These are phyloP conservation scores for Melocanna baccifera DNA, from an alignment of 176 grass and related monocot genomes.

Conservation along the genomic window DNA sequence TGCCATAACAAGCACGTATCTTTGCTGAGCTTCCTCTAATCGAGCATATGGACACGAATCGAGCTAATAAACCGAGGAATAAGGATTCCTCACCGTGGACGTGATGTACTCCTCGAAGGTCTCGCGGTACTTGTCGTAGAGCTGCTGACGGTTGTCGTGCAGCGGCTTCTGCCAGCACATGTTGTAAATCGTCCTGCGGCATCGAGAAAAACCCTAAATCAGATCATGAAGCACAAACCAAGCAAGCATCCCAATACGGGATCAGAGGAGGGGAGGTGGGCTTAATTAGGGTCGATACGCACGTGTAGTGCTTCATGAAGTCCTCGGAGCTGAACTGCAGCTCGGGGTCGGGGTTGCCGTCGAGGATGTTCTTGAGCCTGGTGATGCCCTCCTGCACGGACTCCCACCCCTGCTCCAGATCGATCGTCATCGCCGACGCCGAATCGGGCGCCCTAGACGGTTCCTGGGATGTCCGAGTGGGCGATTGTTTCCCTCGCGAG, in stretches of 20 bases:
- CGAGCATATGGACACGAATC: not conserved
- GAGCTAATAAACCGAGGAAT: not conserved
- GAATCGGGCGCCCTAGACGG: not conserved
- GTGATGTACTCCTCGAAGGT: constrained; percentile 69
- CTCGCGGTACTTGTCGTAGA: constrained; percentile 65
- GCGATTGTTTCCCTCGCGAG: not conserved
- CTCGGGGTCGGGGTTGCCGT: constrained; percentile 54
- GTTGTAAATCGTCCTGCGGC: constrained; percentile 67
- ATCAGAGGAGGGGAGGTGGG: too few species aligned
- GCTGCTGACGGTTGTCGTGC: constrained; percentile 70
- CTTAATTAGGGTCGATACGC: not conserved
- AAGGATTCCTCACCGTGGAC: constrained; percentile 35
- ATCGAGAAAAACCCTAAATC: not conserved
- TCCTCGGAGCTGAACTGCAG: constrained; percentile 60
- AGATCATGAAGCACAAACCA: not conserved
- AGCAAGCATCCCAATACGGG: not conserved
- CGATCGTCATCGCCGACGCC: constrained; percentile 44
- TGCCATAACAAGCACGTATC: not conserved
- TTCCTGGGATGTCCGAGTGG: not conserved
- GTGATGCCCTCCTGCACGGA: constrained; percentile 78
- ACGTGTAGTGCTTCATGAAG: constrained; percentile 92
- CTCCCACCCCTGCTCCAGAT: constrained; percentile 80
- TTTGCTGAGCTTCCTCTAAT: not conserved
- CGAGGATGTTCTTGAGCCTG: constrained; percentile 64
- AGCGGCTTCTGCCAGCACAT: constrained; percentile 91